phyloP scores from a whole-genome alignment of 768 basidiomycete species.

The Psilocybe subaeruginosa region DNA sequence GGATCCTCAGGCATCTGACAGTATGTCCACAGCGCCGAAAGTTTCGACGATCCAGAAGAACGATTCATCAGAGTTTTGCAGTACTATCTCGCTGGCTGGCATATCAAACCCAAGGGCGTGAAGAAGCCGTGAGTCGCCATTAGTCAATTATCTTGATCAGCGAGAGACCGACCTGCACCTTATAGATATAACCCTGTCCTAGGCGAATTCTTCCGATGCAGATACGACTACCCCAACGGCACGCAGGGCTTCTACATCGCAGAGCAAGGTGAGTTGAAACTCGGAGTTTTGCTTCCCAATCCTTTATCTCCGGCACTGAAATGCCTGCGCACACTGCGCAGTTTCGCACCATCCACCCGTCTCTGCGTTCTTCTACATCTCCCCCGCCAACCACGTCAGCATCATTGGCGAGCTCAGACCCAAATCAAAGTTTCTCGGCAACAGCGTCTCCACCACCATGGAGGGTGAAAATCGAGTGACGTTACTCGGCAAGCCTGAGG shows the following conservation, averaged over 20 bases:
- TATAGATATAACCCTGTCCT: slow-evolving; percentile 93
- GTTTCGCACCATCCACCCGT: slow-evolving; percentile 96
- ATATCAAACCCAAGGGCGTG: slow-evolving; percentile 98
- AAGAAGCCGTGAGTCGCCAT: slow-evolving; percentile 87
- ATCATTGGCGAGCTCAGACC: slow-evolving; percentile 94
- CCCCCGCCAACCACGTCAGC: slow-evolving; percentile 83
- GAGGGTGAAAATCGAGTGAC: slow-evolving; percentile 93
- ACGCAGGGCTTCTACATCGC: slow-evolving; percentile 94
- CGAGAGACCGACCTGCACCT: slow-evolving; percentile 5
- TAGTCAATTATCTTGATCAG: slow-evolving; percentile 3
- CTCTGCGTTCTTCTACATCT: slow-evolving; percentile 95
- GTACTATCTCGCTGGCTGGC: slow-evolving; percentile 99
- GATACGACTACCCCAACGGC: slow-evolving; percentile 90
- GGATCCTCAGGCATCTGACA: slow-evolving; percentile 6
- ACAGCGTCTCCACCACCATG: slow-evolving; percentile 95
- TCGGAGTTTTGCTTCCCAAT: not conserved
- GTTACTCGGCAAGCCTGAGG: slow-evolving; percentile 80
- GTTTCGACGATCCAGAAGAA: slow-evolving; percentile 83
- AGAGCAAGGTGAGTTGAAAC: slow-evolving; percentile 73
- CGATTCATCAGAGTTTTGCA: slow-evolving; percentile 89
- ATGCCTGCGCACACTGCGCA: slow-evolving; percentile 29
- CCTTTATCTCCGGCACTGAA: slow-evolving; percentile 5
- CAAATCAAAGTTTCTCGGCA: slow-evolving; percentile 95
- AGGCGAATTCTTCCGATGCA: slow-evolving; percentile 97
- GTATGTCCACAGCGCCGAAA: slow-evolving; percentile 61